Base-by-base conservation (phyloP, 192 early-diverging fungal genomes). In the Dissophora ornata region DNA sequence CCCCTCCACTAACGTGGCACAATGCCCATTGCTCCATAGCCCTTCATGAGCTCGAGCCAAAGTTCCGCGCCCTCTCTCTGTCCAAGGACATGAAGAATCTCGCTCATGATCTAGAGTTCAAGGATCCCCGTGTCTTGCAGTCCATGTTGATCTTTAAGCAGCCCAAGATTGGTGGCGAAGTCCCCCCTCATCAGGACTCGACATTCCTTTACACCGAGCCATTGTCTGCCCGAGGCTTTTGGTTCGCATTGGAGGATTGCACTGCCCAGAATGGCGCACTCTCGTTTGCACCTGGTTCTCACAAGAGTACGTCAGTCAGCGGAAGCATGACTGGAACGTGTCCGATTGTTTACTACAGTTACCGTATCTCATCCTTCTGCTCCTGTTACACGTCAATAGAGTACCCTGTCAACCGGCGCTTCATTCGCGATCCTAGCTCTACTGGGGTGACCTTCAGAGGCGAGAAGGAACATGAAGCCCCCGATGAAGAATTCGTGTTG, bases 201-300 rank as follows among this genome's bases (percentile, higher is more conserved):
- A 92, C 93, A 9, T 98, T 98, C 74, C 81, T 98, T 57, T 96
- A 93, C 75, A 98, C 96, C 0, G 75, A 91, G 26, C 95, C 96
- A 4, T 79, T 86, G 12, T 95, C 93, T 1, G 95, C 95, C 0
- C 84, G 87, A 8, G 93, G 95, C 9, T 90, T 95, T 63, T 96
- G 96, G 96, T 91, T 96, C 70, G 94, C 96, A 1, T 81, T 98
- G 3, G 95, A 98, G 59, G 93, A 98, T 64, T 96, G 95, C 82
- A 95, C 93, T 2, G 68, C 85, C 9, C 71, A 83, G 26, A 96
- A 98, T 65, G 96, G 96, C 1, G 96, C 94, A 52, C 89, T 98
- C 66, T 90, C 86, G 32, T 95, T 94, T 78, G 77, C 91, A 1
- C 92, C 91, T 16, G 94, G 93, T 10, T 94, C 93, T 13, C 95